Base-by-base conservation (phyloP, 2,329 filamentous ascomycete species). In the Calcarisporium arbuscula region DNA sequence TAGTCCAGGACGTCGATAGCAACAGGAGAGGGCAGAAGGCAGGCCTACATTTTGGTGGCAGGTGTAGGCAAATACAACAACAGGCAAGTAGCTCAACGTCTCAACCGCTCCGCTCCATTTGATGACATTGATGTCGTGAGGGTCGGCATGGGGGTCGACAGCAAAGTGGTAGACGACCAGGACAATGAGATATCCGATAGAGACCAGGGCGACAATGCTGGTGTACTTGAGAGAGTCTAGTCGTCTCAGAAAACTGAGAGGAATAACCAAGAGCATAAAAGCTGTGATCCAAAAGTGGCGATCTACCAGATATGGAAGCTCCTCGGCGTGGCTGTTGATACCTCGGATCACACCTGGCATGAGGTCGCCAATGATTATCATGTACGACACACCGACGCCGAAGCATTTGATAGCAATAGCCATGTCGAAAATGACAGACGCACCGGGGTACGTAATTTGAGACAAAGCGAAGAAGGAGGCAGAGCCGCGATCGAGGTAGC, bases 361-460 rank as follows among this genome's bases (percentile, higher is more conserved):
- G 43, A 98, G 67, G 57, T 98, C 92, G 32, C 92, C 92, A 48
- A 98, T 96, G 52, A 98, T 96, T 53, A 98, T 98, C 50, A 98
- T 76, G 63, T 98, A 98, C 50, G 88, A 95, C 40, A 96, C 86
- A 16, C 85, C 92, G 8, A 98, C 92, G 23, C 92, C 92, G 56
- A 98, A 98, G 61, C 92, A 98, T 59, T 98, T 98, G 54, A 98
- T 80, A 10, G 90, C 88, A 55, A 98, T 98, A 6, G 92, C 92
- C 6, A 82, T 81, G 62, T 98, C 92, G 58, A 98, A 98, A 29
- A 96, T 72, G 30, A 98, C 87, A 8, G 92, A 86, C 3, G 90
- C 88, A 57, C 95, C 95, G 2, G 92, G 92, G 52, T 96, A 98
- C 5, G 92, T 96, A 43, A 98, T 77, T 58, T 98, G 90, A 11